These are phyloP conservation scores for Excoecaria agallocha DNA, from an alignment of 345 rosid genomes.

Conservation along the genomic window DNA sequence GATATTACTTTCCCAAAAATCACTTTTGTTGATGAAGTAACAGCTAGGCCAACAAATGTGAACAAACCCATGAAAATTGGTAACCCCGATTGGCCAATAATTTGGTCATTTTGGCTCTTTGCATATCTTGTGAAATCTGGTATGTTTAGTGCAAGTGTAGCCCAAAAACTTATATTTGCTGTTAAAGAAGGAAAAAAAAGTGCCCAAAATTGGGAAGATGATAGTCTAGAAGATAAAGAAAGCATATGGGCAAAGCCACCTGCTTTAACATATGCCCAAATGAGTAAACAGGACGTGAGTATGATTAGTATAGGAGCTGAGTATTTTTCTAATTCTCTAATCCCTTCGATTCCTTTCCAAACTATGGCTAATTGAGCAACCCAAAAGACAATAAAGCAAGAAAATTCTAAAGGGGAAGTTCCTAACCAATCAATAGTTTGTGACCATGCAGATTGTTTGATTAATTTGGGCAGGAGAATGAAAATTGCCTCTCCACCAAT, in stretches of 20 bases:
- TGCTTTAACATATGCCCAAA: conserved; percentile 78
- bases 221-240: conserved; percentile 56
- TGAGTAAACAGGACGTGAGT: conserved; percentile 64
- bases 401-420: conserved; percentile 79
- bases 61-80: conserved; percentile 89
- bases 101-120: conserved; percentile 67
- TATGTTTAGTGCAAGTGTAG: conserved; percentile 81
- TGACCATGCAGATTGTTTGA: conserved; percentile 48
- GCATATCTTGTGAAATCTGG: conserved; percentile 89
- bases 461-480: conserved; percentile 59
- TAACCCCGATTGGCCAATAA: conserved; percentile 76
- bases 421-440: conserved; percentile 68
- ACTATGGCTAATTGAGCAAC: conserved; percentile 62
- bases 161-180: conserved; percentile 96
- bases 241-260: conserved; percentile 81
- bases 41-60: conserved; percentile 84
- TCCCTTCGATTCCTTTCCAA: conserved; percentile 85
- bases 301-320: conserved; percentile 69
- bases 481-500: conserved; percentile 94
- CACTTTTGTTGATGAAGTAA: conserved; percentile 66
- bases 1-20: conserved; percentile 81
- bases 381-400: conserved; percentile 82
- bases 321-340: conserved; percentile 72
- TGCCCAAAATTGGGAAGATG: conserved; percentile 70
- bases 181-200: conserved; percentile 85